Percentiles rank a stretch among this genome's conserved stretches.
Conservation (phyloP, 1,284 basidiomycete genomes). For the Trichosporon ovoides region DNA sequence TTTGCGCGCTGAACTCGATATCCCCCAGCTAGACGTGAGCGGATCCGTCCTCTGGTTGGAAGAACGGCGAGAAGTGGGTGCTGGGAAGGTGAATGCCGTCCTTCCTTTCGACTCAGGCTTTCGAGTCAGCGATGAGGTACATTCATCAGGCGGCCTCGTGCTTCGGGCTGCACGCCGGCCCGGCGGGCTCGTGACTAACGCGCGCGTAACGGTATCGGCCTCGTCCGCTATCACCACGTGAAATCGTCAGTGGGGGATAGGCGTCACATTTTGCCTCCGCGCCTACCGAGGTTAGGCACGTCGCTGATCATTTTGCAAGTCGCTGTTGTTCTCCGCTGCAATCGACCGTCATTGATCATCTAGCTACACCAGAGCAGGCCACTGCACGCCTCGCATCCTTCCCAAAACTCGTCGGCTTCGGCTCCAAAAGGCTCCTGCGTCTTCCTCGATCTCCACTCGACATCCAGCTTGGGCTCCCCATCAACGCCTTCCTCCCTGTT, state of each 20-base stretch:
- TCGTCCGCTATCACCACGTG: not conserved
- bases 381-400: not conserved
- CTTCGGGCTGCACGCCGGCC: not conserved
- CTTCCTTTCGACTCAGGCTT: too few relatives aligned
- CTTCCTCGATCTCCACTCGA: not conserved
- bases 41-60: not conserved
- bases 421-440: not conserved
- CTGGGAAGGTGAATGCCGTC: too few relatives aligned
- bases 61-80: not conserved
- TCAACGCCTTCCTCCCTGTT: not conserved
- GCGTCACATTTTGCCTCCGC: not conserved
- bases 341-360: not conserved
- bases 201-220: not conserved
- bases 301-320: not conserved
- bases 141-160: not conserved
- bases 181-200: not conserved
- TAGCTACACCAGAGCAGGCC: conserved; percentile 4
- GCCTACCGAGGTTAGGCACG: not conserved
- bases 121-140: not conserved
- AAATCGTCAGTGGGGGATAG: not conserved
- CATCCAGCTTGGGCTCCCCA: not conserved
- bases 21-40: not conserved
- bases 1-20: not conserved
- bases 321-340: conserved; percentile 4
- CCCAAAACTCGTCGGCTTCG: not conserved